These are phyloP conservation scores for Nemophila menziesii DNA, from an alignment of 257 asterid genomes.

Conservation along the genomic window DNA sequence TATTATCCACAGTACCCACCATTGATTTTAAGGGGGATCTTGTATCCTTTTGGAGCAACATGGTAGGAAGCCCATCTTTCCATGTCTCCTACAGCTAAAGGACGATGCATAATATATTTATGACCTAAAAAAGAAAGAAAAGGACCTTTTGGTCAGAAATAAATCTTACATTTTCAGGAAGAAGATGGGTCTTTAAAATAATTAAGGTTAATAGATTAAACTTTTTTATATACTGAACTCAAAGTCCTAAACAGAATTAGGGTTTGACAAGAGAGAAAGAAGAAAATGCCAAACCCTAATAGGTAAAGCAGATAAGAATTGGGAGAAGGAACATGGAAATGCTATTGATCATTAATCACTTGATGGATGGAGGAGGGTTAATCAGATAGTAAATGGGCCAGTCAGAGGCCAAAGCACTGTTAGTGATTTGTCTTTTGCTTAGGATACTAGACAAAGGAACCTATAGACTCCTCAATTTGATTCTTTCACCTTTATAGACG, in stretches of 20 bases:
- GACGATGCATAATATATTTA: background rate
- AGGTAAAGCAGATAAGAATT: background rate
- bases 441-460: slow-evolving; percentile 31
- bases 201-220: no score
- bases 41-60: background rate
- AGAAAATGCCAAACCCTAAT: background rate
- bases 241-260: background rate
- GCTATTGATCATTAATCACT: background rate
- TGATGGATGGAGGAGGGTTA: background rate
- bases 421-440: slow-evolving; percentile 28
- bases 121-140: background rate
- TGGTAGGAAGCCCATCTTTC: background rate
- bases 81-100: background rate
- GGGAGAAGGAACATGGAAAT: background rate
- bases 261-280: background rate
- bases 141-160: no score
- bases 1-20: background rate
- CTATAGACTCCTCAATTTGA: slow-evolving; percentile 1
- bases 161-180: background rate
- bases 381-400: slow-evolving; percentile 13
- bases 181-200: no score
- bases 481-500: background rate
- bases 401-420: slow-evolving; percentile 7
- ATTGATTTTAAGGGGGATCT: background rate
- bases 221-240: background rate